phyloP scores from a whole-genome alignment of 176 grass and related monocot species.

The Dactylis glomerata region DNA sequence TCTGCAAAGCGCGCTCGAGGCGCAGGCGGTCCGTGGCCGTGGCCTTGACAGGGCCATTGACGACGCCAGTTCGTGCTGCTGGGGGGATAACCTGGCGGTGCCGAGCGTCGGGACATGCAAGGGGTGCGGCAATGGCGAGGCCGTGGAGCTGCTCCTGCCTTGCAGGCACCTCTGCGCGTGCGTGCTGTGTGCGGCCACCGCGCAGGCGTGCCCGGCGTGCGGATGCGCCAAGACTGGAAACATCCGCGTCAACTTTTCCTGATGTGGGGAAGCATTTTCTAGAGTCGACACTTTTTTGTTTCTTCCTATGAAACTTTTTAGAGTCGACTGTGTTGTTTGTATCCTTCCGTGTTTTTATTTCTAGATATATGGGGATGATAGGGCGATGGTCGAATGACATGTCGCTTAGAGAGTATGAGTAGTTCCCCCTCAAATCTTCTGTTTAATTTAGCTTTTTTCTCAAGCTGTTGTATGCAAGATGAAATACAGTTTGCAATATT shows the following conservation, averaged over 20 bases:
- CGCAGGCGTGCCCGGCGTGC: conserved; percentile 50
- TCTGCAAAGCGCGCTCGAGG: conserved; percentile 38
- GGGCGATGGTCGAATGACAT: background rate
- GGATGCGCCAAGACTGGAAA: conserved; percentile 39
- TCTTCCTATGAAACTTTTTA: background rate
- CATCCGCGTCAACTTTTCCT: conserved; percentile 61
- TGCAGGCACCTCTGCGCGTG: conserved; percentile 73
- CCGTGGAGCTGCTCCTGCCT: conserved; percentile 59
- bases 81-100: conserved; percentile 30
- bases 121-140: conserved; percentile 32
- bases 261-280: background rate
- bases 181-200: conserved; percentile 33
- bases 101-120: conserved; percentile 29
- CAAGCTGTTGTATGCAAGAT: background rate
- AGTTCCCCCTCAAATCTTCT: background rate
- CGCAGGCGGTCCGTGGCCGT: background rate
- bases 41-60: background rate
- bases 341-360: background rate
- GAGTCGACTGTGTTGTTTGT: background rate
- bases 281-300: background rate
- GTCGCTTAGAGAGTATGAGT: background rate
- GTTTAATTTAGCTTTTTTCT: background rate
- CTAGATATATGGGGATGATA: background rate
- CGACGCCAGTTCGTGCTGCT: conserved; percentile 65
- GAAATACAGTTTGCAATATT: background rate